A percentile compares a stretch with the other conserved stretches of the same genome.
Conservation (phyloP, 345 rosid genomes). For the Eucalyptus globulus region DNA sequence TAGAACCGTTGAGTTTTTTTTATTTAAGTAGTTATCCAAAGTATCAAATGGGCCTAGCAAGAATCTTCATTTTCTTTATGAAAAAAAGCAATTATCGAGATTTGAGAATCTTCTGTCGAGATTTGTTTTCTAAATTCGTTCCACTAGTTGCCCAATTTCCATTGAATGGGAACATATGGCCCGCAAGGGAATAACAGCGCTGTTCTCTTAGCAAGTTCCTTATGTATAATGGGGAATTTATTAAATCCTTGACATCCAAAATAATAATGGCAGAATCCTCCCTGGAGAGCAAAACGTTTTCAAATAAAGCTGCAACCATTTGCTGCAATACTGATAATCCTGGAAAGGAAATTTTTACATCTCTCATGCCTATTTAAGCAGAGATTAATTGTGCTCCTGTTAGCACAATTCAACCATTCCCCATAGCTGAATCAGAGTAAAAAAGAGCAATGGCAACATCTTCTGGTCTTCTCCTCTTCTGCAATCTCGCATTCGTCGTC, state of each 20-base stretch:
- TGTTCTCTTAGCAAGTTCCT: not conserved
- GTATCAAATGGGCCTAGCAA: not conserved
- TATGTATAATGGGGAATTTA: not conserved
- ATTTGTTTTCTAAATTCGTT: too few species aligned
- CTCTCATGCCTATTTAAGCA: not conserved
- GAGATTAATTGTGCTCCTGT: not conserved
- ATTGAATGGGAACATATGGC: not conserved
- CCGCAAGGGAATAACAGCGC: not conserved
- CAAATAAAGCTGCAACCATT: not conserved
- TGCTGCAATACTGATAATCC: not conserved
- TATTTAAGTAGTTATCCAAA: not conserved
- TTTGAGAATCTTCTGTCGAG: not conserved
- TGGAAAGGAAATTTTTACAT: not conserved
- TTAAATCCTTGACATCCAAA: not conserved
- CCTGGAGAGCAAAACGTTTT: accelerated
- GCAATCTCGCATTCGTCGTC: not conserved
- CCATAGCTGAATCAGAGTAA: not conserved
- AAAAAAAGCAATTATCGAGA: not conserved
- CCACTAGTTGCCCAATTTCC: too few species aligned
- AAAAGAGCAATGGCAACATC: not conserved
- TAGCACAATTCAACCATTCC: not conserved
- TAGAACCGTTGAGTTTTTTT: not conserved
- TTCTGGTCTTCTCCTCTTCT: not conserved
- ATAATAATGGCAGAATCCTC: not conserved
- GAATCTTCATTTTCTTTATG: not conserved